A percentile compares a stretch with the other conserved stretches of the same genome.
Evolutionary conservation across 371 early-diverging fungal species (phyloP).

Genomic region (Mortierella sp.): DNA sequence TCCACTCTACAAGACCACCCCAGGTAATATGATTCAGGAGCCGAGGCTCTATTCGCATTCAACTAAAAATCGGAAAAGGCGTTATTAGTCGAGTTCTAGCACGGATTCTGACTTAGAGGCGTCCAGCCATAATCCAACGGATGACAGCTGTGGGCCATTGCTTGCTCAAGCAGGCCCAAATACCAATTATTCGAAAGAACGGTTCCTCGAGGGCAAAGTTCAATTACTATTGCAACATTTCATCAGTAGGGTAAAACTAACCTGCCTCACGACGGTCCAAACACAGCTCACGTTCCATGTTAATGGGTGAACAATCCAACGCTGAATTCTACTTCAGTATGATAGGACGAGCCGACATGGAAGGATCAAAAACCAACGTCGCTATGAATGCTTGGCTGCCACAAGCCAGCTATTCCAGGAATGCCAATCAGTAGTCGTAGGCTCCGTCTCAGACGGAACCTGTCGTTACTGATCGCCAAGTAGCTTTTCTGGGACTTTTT

Average conservation of each 20-base stretch:
- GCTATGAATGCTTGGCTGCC: too few relatives aligned
- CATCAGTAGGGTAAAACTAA: neutral
- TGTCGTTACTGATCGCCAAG: too few relatives aligned
- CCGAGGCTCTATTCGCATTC: too few relatives aligned
- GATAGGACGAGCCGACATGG: slow-evolving; percentile 3
- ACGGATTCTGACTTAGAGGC: slow-evolving; percentile 8
- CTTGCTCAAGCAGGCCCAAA: slow-evolving; percentile 6
- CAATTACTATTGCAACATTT: neutral
- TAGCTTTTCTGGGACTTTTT: too few relatives aligned
- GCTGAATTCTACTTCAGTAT: slow-evolving; percentile 8
- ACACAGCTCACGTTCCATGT: too few relatives aligned
- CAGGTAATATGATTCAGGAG: too few relatives aligned
- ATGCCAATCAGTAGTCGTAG: too few relatives aligned
- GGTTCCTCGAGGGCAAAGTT: too few relatives aligned
- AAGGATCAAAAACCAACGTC: slow-evolving; percentile 7
- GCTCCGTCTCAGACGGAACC: too few relatives aligned
- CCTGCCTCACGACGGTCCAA: too few relatives aligned
- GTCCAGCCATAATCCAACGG: slow-evolving; percentile 10
- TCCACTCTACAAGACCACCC: too few relatives aligned
- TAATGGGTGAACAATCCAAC: too few relatives aligned
- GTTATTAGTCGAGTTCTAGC: neutral
- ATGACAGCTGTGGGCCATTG: slow-evolving; percentile 9
- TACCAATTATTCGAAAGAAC: slow-evolving; percentile 8
- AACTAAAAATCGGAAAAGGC: neutral
- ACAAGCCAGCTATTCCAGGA: neutral